Evolutionary conservation across 192 early-diverging fungal genomes (phyloP).

Genomic region (Coemansia sp.): DNA sequence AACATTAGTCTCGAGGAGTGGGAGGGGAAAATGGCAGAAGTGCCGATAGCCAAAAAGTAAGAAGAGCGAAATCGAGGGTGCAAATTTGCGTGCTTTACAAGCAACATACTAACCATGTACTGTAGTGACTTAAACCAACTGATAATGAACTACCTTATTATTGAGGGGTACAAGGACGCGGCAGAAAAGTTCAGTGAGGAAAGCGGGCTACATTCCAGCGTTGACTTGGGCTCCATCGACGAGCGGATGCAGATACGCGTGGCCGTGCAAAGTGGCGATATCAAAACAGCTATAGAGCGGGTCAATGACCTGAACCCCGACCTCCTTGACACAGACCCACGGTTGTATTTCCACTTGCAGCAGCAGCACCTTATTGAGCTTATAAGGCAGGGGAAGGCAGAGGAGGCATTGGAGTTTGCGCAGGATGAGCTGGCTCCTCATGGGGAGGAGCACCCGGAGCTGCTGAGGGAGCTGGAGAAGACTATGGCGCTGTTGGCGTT

Average conservation of each 20-base stretch:
- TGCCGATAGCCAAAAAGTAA: constrained; percentile 82
- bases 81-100: no score
- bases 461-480: constrained; percentile 89
- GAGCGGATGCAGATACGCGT: constrained; percentile 94
- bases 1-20: constrained; percentile 74
- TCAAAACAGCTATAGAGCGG: constrained; percentile 92
- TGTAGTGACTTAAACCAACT: constrained; percentile 92
- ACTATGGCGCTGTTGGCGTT: constrained; percentile 98
- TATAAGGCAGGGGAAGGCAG: constrained; percentile 77
- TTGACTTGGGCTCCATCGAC: constrained; percentile 87
- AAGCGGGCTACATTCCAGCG: constrained; percentile 71
- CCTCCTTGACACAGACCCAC: constrained; percentile 91
- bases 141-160: constrained; percentile 98
- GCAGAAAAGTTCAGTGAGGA: constrained; percentile 94
- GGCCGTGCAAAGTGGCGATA: constrained; percentile 85
- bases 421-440: constrained; percentile 96
- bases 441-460: constrained; percentile 95
- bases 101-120: neutral
- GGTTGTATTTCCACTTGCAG: constrained; percentile 93
- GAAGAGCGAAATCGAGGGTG: neutral
- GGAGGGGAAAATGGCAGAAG: constrained; percentile 77
- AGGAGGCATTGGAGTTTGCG: constrained; percentile 91
- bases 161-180: constrained; percentile 99
- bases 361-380: constrained; percentile 96
- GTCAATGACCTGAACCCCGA: constrained; percentile 99